Conservation (phyloP, 176 grass and related monocot genomes). For the Cenchrus purpureus region DNA sequence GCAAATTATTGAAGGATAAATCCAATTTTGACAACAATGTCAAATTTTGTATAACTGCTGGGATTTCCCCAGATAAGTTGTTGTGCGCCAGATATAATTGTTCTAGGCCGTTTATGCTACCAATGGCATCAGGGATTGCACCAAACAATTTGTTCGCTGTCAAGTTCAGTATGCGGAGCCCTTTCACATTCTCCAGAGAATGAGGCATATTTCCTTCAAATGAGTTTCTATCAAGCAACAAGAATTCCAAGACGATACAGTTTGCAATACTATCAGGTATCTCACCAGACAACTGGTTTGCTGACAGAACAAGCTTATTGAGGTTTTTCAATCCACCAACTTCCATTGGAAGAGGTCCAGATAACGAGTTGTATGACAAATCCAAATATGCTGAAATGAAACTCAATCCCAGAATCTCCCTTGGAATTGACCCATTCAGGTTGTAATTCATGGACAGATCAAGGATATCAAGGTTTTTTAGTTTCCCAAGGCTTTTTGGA, state of each 20-base stretch:
- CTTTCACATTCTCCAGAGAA: not conserved
- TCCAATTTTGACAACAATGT: not conserved
- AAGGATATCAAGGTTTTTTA: not conserved
- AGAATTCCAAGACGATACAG: no score
- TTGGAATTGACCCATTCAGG: not conserved
- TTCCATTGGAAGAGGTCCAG: conserved; percentile 5
- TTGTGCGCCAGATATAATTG: conserved; percentile 20
- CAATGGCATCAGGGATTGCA: not conserved
- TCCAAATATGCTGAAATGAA: not conserved
- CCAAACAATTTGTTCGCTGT: not conserved
- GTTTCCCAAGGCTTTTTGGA: not conserved
- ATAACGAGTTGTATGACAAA: conserved; percentile 19
- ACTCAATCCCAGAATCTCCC: not conserved
- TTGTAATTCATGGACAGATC: not conserved
- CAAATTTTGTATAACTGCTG: conserved; percentile 11
- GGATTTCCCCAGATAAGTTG: conserved; percentile 42
- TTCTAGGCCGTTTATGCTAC: not conserved
- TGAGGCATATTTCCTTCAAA: conserved; percentile 13
- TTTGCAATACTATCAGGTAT: conserved; percentile 33
- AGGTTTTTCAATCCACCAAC: not conserved
- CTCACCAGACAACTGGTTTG: conserved; percentile 30
- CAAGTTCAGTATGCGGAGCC: conserved; percentile 2
- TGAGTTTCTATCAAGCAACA: no score
- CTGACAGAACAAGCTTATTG: not conserved
- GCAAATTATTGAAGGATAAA: conserved; percentile 42